Evolutionary conservation across 768 basidiomycete genomes (phyloP).

Genomic region (Lentinula edodes): DNA sequence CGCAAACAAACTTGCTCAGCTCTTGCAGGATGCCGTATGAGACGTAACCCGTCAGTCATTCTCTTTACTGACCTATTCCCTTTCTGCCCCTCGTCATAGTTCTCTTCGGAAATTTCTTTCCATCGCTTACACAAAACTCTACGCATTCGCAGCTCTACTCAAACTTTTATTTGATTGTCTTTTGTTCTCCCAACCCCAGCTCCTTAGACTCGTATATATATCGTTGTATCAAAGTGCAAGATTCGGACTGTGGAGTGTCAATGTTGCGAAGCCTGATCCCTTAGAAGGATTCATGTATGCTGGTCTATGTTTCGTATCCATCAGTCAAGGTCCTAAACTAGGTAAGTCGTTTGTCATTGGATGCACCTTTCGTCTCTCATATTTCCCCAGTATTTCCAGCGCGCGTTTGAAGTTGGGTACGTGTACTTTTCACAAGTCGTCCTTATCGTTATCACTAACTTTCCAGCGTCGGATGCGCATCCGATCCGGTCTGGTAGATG

Average conservation of each 20-base stretch:
- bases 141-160: constrained; percentile 50
- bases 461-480: constrained; percentile 69
- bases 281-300: constrained; percentile 76
- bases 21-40: constrained; percentile 58
- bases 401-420: constrained; percentile 67
- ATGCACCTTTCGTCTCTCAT: background rate
- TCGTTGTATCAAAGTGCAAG: constrained; percentile 61
- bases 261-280: constrained; percentile 24
- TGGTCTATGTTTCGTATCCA: constrained; percentile 58
- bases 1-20: constrained; percentile 51
- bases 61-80: background rate
- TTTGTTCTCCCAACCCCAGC: constrained; percentile 82
- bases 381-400: constrained; percentile 73
- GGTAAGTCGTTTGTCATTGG: constrained; percentile 28
- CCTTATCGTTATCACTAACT: background rate
- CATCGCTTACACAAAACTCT: constrained; percentile 75
- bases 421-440: constrained; percentile 1
- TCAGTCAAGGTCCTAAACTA: constrained; percentile 78
- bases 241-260: constrained; percentile 23
- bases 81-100: constrained; percentile 24
- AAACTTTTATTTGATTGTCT: constrained; percentile 80
- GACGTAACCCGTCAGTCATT: background rate
- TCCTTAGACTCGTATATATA: constrained; percentile 81
- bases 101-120: constrained; percentile 72
- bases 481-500: constrained; percentile 79